phyloP scores from a whole-genome alignment of 2,329 filamentous ascomycete genomes.

The Fusarium bulbicola region DNA sequence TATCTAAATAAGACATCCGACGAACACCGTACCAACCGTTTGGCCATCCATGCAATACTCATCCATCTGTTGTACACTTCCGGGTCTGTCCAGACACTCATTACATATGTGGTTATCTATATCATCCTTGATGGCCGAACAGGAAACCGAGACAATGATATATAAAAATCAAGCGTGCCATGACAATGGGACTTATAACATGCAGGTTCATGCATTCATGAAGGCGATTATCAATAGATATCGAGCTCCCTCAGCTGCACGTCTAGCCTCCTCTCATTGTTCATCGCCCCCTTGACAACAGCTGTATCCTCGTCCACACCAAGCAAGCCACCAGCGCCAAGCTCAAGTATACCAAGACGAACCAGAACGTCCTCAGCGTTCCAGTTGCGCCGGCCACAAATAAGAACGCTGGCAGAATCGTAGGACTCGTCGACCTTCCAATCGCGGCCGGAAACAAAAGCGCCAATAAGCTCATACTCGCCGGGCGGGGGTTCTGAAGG shows the following conservation, averaged over 20 bases:
- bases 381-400: conserved; percentile 44
- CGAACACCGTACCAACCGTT: conserved; percentile 27
- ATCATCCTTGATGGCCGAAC: neutral
- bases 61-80: conserved; percentile 10
- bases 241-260: conserved; percentile 47
- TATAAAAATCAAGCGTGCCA: neutral
- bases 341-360: conserved; percentile 45
- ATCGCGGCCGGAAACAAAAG: conserved; percentile 46
- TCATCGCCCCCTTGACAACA: conserved; percentile 42
- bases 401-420: conserved; percentile 42
- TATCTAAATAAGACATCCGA: conserved; percentile 36
- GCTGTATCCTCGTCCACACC: conserved; percentile 38
- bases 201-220: neutral
- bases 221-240: conserved; percentile 42
- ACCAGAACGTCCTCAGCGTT: conserved; percentile 42
- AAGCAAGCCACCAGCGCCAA: conserved; percentile 42
- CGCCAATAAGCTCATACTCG: conserved; percentile 40
- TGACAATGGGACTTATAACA: neutral
- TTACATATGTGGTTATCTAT: conserved; percentile 27
- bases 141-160: neutral
- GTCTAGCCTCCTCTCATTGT: conserved; percentile 41
- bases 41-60: conserved; percentile 15
- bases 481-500: conserved; percentile 32
- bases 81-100: conserved; percentile 30
- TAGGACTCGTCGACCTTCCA: conserved; percentile 42